Evolutionary conservation across 2,329 filamentous ascomycete genomes (phyloP), one percentile per base, ranked within the genome.

Genomic region (Elsinoe perseae): DNA sequence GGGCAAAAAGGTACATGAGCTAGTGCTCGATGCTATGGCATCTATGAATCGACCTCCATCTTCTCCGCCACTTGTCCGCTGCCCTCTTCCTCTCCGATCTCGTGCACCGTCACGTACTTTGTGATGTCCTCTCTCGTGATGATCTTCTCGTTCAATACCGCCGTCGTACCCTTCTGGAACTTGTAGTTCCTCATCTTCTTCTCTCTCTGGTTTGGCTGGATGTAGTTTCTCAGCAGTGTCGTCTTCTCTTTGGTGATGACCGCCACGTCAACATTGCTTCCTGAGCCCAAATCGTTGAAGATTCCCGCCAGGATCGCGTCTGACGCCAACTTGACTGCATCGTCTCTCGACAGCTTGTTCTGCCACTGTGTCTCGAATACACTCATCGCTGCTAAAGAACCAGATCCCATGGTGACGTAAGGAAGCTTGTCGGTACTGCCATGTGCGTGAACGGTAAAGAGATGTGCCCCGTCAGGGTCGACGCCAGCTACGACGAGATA

Each of bases 401-500:
- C 93, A 21, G 88, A 95, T 56, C 93, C 93, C 93, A 98, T 98
- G 62, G 95, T 98, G 64, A 98, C 95, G 73, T 98, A 98, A 52
- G 93, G 93, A 50, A 98, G 85, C 79, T 97, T 98, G 77, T 98
- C 93, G 60, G 93, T 98, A 67, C 87, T 93, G 63, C 95, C 93
- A 79, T 98, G 95, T 59, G 93, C 93, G 75, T 98, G 93, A 42
- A 98, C 93, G 62, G 95, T 98, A 80, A 95, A 98, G 60, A 98
- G 85, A 67, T 95, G 90, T 44, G 86, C 84, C 66, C 93, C 93
- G 0, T 93, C 98, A 30, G 95, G 92, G 71, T 98, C 93, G 68
- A 95, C 91, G 63, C 93, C 93, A 34, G 93, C 93, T 58, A 98
- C 89, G 63, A 98, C 93, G 58, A 98, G 85, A 75, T 98, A 98